Evolutionary conservation across 495 filamentous ascomycete genomes (phyloP).

Genomic region (Neurospora sp.): DNA sequence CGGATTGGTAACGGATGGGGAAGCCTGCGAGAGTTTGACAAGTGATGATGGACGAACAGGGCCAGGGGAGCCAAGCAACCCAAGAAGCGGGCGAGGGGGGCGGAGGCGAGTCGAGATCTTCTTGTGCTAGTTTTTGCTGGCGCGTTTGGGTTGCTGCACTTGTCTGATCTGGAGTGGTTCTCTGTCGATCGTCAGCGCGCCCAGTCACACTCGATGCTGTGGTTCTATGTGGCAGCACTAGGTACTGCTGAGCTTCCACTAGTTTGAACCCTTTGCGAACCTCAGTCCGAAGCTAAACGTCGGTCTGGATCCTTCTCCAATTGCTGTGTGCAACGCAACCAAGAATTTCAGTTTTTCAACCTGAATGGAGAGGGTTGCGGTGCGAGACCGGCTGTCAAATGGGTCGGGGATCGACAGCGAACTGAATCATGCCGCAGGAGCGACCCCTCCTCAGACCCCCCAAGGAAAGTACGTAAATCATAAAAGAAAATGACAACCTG

Average conservation of each 20-base stretch:
- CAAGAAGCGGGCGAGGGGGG: slow-evolving; percentile 8
- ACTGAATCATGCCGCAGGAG: background rate
- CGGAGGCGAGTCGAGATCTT: slow-evolving; percentile 22
- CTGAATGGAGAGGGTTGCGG: background rate
- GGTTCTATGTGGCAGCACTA: background rate
- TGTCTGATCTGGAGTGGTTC: background rate
- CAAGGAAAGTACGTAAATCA: background rate
- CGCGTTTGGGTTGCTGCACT: slow-evolving; percentile 3
- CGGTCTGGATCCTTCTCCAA: background rate
- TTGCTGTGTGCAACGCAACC: background rate
- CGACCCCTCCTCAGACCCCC: background rate
- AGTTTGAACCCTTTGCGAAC: background rate
- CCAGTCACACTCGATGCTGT: background rate
- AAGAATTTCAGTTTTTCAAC: background rate
- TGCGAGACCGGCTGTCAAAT: background rate
- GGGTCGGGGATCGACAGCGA: background rate
- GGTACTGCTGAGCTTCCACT: background rate
- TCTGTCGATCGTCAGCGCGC: slow-evolving; percentile 2
- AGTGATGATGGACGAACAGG: background rate
- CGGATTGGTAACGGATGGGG: background rate
- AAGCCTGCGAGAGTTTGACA: background rate
- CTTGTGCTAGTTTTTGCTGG: slow-evolving; percentile 8
- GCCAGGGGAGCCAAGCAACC: background rate
- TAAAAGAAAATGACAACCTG: background rate
- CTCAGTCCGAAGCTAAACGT: background rate